These are phyloP conservation scores for Coleophoma eucalyptorum DNA, from an alignment of 2,329 filamentous ascomycete species.

Conservation along the genomic window DNA sequence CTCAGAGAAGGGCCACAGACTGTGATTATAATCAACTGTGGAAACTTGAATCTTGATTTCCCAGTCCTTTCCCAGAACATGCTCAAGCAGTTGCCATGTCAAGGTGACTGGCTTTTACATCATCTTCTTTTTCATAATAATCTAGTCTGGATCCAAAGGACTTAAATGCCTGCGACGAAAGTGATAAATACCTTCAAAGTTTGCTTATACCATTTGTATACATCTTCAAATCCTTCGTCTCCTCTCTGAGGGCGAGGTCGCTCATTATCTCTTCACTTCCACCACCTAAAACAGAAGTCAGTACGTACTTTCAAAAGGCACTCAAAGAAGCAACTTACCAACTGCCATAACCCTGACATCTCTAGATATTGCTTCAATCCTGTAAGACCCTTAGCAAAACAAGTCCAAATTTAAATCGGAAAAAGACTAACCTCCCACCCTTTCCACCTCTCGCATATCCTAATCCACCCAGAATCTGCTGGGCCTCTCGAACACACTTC, in stretches of 20 bases:
- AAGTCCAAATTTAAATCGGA: background rate
- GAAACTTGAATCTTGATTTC: no score
- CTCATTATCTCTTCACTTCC: constrained; percentile 29
- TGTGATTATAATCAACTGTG: no score
- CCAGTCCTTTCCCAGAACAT: no score
- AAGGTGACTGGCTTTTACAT: no score
- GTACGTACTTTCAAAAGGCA: background rate
- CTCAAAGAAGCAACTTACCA: constrained; percentile 16
- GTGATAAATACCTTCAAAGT: background rate
- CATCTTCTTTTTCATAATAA: no score
- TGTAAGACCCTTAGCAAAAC: constrained; percentile 5
- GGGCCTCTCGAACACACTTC: constrained; percentile 48
- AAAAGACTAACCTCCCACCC: constrained; percentile 30
- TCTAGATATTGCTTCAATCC: constrained; percentile 48
- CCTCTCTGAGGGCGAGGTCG: constrained; percentile 25
- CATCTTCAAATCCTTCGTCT: constrained; percentile 23
- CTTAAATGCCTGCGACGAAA: no score
- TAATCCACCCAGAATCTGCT: constrained; percentile 50
- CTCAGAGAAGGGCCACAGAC: no score
- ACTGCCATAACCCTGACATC: constrained; percentile 43
- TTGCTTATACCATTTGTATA: background rate
- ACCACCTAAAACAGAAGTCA: constrained; percentile 18
- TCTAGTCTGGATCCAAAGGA: no score
- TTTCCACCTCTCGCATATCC: constrained; percentile 46
- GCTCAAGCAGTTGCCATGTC: no score